Base-by-base conservation (phyloP, 2,329 filamentous ascomycete genomes). In the Scedosporium apiospermum region DNA sequence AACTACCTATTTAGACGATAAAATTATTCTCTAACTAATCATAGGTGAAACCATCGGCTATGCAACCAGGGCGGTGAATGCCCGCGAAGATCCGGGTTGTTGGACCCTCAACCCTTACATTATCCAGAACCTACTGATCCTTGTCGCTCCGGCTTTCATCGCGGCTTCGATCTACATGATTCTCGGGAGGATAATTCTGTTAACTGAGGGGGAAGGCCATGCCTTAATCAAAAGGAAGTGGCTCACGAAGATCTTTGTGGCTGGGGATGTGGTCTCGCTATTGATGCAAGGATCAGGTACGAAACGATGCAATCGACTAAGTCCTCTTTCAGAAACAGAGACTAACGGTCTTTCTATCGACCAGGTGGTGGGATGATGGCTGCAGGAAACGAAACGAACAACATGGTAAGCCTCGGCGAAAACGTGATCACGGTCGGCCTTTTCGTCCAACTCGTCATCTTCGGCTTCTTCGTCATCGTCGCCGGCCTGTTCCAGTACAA, bases 241-340 rank as follows among this genome's bases (percentile, higher is more conserved):
- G 75, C 69, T 85, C 5, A 85, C 82, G 3, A 80, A 77, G 62
- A 73, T 80, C 46, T 86, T 86, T 64, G 82, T 87, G 3, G 60
- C 69, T 6, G 81, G 82, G 42, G 83, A 86, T 65, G 68, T 85
- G 3, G 57, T 83, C 6, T 80, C 78, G 1, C 81, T 86, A 67
- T 30, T 78, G 2, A 69, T 84, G 3, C 83, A 86, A 68, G 73
- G 72, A 14, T 72, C 71, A 27, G 80, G 44, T 49, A 49, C 4
- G 44, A 38, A 12, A 38, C 10, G 4, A 4, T 9, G 12, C 34
- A 12, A 38, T 12, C 9, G 34, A 38, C 6, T 10, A 14, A 38
- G 1, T 10, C 21, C 44, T 21, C 10, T 10, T 49, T 23, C 44
- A 49, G 9, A 1, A 6, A 18, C 44, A 3, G 1, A 4, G 34